phyloP scores from a whole-genome alignment of 1,284 basidiomycete genomes.

The Phellopilus nigrolimitatus region DNA sequence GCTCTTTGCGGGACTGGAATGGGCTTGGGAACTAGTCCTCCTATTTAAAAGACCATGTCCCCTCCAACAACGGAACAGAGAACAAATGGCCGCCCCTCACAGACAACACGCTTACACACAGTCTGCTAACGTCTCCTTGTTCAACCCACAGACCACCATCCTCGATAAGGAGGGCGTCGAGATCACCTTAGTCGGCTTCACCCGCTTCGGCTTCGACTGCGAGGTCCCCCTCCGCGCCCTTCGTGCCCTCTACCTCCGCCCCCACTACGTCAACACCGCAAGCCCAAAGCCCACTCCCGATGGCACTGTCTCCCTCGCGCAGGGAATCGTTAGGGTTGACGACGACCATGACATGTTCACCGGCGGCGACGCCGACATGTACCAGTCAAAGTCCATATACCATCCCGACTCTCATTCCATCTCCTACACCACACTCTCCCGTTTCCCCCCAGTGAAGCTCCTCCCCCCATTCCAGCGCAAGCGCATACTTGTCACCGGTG shows the following conservation, averaged over 20 bases:
- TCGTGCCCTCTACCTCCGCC: slow-evolving; percentile 81
- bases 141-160: slow-evolving; percentile 44
- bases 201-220: slow-evolving; percentile 85
- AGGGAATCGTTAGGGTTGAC: slow-evolving; percentile 30
- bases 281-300: slow-evolving; percentile 35
- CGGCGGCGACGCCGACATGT: slow-evolving; percentile 44
- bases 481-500: slow-evolving; percentile 90
- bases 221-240: slow-evolving; percentile 74
- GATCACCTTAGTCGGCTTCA: slow-evolving; percentile 74
- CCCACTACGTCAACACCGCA: slow-evolving; percentile 62
- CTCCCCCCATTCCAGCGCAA: slow-evolving; percentile 77
- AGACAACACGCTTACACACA: no score
- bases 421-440: slow-evolving; percentile 85
- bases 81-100: slow-evolving; percentile 16
- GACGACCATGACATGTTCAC: slow-evolving; percentile 51
- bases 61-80: slow-evolving; percentile 9
- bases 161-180: slow-evolving; percentile 72
- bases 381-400: slow-evolving; percentile 82
- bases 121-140: slow-evolving; percentile 17
- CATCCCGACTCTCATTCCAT: slow-evolving; percentile 75
- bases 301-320: slow-evolving; percentile 33
- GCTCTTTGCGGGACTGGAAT: no score
- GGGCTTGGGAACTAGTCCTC: no score
- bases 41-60: no score
- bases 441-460: slow-evolving; percentile 88